These are phyloP conservation scores for Hypoxylon sp. DNA, from an alignment of 2,329 filamentous ascomycete genomes.

Conservation along the genomic window DNA sequence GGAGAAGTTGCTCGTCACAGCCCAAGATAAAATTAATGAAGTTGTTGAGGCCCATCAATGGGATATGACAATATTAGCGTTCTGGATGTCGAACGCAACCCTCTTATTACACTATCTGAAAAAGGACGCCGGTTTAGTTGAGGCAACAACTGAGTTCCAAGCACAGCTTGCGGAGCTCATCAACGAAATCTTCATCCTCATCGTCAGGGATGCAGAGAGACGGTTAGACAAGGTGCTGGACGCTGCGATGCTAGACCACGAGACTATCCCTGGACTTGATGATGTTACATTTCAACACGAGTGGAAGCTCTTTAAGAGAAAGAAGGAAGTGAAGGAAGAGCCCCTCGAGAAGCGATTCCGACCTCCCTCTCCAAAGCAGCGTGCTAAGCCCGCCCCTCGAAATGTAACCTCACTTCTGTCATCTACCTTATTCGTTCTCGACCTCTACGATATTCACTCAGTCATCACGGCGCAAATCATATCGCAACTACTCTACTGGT, in stretches of 20 bases:
- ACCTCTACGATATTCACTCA: slow-evolving; percentile 98
- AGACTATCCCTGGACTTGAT: slow-evolving; percentile 97
- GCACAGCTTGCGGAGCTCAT: slow-evolving; percentile 93
- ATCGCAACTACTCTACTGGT: slow-evolving; percentile 95
- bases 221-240: slow-evolving; percentile 97
- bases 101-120: slow-evolving; percentile 96
- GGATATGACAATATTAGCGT: slow-evolving; percentile 99
- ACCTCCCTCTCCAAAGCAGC: slow-evolving; percentile 92
- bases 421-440: slow-evolving; percentile 95
- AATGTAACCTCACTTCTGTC: slow-evolving; percentile 97
- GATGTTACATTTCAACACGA: slow-evolving; percentile 98
- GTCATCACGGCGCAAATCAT: slow-evolving; percentile 94
- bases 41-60: slow-evolving; percentile 97
- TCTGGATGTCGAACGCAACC: slow-evolving; percentile 98
- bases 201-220: slow-evolving; percentile 94
- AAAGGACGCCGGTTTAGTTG: slow-evolving; percentile 87
- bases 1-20: slow-evolving; percentile 82
- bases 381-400: slow-evolving; percentile 91
- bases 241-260: slow-evolving; percentile 94
- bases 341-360: slow-evolving; percentile 91
- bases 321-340: slow-evolving; percentile 90
- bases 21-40: slow-evolving; percentile 96
- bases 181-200: slow-evolving; percentile 98
- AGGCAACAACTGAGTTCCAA: slow-evolving; percentile 89
- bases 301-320: slow-evolving; percentile 96